Evolutionary conservation across 352 stramenopile species (phyloP), one percentile per base, ranked within the genome.

Genomic region (Phytophthora lateralis): DNA sequence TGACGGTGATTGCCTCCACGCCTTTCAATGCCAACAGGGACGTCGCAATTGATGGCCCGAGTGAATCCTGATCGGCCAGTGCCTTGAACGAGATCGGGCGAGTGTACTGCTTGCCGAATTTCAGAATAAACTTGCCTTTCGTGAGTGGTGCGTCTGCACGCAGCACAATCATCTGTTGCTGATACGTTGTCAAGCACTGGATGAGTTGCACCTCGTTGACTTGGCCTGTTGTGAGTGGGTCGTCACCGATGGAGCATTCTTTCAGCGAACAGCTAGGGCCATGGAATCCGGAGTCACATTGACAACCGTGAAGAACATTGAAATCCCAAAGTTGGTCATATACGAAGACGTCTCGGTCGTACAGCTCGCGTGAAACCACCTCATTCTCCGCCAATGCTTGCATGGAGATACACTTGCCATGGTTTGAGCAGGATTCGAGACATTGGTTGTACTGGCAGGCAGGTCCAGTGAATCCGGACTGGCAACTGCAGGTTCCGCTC

Each of bases 401-500:
- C 85, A 89, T 93, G 3, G 82, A 86, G 24, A 91, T 69, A 43
- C 85, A 94, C n/a, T 77, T 77, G 52, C 85, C 85, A 10, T 68
- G 78, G 2, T 63, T 46, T 9, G 64, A 71, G 53, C 85, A 92
- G 18, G 46, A 63, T 0, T 90, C 78, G 0, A 71, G 63, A 32
- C 84, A 93, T 24, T 85, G 63, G 0, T 69, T 71, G 42, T 69
- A 71, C 48, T 93, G 67, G 45, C 89, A 97, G 4, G 87, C 79
- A 30, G 80, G 56, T 12, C 88, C 88, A 2, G 55, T 73, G 65
- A 97, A 97, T 26, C 83, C 88, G 8, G 74, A 66, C 51, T 97
- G 84, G 48, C 93, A 98, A 24, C 49, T 54, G 52, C 93, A 98
- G 14, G 69, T 64, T 5, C 91, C 91, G 6, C 73, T 85, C 1